These are phyloP conservation scores for Aeminium ludgeri DNA, from an alignment of 495 filamentous ascomycete species.

Conservation along the genomic window DNA sequence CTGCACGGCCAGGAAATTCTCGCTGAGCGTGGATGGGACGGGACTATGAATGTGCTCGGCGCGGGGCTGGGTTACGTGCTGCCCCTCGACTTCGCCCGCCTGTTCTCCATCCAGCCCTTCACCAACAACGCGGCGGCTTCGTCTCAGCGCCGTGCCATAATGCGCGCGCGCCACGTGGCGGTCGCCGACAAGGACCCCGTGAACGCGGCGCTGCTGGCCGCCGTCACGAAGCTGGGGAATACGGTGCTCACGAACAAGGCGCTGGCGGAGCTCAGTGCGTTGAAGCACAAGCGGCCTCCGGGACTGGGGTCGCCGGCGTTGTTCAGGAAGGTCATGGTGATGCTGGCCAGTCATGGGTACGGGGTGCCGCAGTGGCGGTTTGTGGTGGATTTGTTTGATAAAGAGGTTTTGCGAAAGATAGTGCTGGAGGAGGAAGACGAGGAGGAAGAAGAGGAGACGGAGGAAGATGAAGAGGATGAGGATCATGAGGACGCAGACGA, in stretches of 20 bases:
- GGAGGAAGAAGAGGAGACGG: slow-evolving; percentile 22
- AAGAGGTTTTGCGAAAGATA: slow-evolving; percentile 64
- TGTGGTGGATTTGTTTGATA: slow-evolving; percentile 86
- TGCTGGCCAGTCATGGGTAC: slow-evolving; percentile 85
- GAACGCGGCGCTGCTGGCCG: slow-evolving; percentile 57
- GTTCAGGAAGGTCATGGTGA: slow-evolving; percentile 64
- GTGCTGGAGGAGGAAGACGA: slow-evolving; percentile 48
- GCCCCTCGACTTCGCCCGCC: slow-evolving; percentile 54
- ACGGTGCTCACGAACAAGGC: slow-evolving; percentile 70
- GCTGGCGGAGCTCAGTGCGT: slow-evolving; percentile 51
- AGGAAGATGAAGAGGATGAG: slow-evolving; percentile 31
- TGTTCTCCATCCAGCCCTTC: slow-evolving; percentile 34
- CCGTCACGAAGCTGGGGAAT: slow-evolving; percentile 76
- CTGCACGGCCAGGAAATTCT: slow-evolving; percentile 83
- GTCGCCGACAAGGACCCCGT: slow-evolving; percentile 44
- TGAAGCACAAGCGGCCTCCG: slow-evolving; percentile 48
- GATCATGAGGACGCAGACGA: slow-evolving; percentile 2
- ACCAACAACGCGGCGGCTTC: background rate
- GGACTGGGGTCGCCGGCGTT: slow-evolving; percentile 59
- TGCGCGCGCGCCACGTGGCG: slow-evolving; percentile 9
- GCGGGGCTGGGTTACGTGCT: slow-evolving; percentile 75
- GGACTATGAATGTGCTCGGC: slow-evolving; percentile 67
- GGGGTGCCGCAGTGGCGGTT: slow-evolving; percentile 68
- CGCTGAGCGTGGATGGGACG: slow-evolving; percentile 76
- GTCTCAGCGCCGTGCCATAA: slow-evolving; percentile 12